Conservation (phyloP, 371 early-diverging fungal genomes). For the Mortierella sp. region DNA sequence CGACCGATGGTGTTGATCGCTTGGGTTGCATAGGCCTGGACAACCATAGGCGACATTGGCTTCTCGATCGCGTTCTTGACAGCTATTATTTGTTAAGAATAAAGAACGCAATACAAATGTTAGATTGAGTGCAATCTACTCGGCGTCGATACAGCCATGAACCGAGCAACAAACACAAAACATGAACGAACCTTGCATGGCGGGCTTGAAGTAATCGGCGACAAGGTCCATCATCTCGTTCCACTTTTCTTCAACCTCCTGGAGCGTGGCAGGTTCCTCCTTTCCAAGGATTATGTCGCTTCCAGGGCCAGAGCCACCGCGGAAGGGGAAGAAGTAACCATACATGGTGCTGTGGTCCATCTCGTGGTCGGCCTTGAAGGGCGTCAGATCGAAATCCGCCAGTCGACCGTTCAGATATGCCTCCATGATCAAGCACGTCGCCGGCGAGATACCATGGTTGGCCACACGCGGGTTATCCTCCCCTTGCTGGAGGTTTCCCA, state of each 20-base stretch:
- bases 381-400: conserved; percentile 24
- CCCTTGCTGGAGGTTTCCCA: neutral
- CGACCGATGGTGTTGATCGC: neutral
- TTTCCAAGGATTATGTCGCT: neutral
- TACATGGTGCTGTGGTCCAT: conserved; percentile 11
- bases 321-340: conserved; percentile 21
- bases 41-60: conserved; percentile 18
- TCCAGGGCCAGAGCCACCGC: neutral
- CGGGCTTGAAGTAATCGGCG: conserved; percentile 14
- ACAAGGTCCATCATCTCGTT: conserved; percentile 8
- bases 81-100: conserved; percentile 7
- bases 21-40: conserved; percentile 18
- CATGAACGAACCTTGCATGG: conserved; percentile 31
- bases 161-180: neutral
- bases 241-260: conserved; percentile 37
- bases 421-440: conserved; percentile 23
- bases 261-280: conserved; percentile 16
- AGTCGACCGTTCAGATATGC: conserved; percentile 21
- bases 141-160: neutral
- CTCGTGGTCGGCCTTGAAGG: conserved; percentile 7
- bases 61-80: conserved; percentile 5
- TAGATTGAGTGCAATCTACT: neutral
- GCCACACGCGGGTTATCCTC: neutral
- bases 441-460: conserved; percentile 11
- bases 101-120: neutral